These are phyloP conservation scores for Volvox africanus DNA, from an alignment of 139 green algal species.

Conservation along the genomic window DNA sequence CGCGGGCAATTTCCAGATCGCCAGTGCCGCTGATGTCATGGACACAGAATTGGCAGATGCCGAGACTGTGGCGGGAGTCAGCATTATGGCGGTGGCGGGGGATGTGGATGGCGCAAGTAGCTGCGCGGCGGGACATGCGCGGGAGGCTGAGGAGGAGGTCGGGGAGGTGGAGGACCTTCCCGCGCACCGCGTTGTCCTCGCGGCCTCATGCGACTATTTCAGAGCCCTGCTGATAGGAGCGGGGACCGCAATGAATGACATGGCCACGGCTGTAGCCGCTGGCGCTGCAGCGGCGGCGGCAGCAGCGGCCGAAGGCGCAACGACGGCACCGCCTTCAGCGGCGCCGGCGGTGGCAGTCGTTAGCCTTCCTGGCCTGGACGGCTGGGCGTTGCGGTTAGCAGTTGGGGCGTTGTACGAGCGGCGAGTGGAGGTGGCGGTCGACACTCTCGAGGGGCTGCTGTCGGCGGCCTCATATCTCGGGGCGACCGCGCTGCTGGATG, in stretches of 20 bases:
- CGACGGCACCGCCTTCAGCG: background rate
- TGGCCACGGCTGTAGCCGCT: background rate
- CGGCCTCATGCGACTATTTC: constrained; percentile 64
- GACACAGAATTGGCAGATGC: background rate
- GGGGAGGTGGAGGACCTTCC: constrained; percentile 17
- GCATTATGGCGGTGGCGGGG: background rate
- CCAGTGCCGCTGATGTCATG: background rate
- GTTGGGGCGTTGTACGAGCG: constrained; percentile 63
- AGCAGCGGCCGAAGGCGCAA: background rate
- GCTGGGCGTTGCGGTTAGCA: constrained; percentile 43
- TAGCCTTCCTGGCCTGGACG: constrained; percentile 48
- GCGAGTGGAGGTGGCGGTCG: constrained; percentile 30
- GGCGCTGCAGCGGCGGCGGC: background rate
- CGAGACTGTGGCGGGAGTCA: background rate
- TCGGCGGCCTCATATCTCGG: constrained; percentile 8
- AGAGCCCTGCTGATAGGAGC: constrained; percentile 60
- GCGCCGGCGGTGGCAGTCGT: background rate
- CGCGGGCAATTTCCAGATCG: too few species aligned
- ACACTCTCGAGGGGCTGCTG: constrained; percentile 9
- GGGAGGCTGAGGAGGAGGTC: background rate
- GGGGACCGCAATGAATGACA: constrained; percentile 54
- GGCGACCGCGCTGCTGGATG: constrained; percentile 31
- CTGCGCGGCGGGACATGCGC: background rate
- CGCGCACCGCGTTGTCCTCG: constrained; percentile 65
- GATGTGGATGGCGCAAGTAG: background rate